Base-by-base conservation (phyloP, 2,329 filamentous ascomycete genomes). In the Lasiodiplodia theobromae region DNA sequence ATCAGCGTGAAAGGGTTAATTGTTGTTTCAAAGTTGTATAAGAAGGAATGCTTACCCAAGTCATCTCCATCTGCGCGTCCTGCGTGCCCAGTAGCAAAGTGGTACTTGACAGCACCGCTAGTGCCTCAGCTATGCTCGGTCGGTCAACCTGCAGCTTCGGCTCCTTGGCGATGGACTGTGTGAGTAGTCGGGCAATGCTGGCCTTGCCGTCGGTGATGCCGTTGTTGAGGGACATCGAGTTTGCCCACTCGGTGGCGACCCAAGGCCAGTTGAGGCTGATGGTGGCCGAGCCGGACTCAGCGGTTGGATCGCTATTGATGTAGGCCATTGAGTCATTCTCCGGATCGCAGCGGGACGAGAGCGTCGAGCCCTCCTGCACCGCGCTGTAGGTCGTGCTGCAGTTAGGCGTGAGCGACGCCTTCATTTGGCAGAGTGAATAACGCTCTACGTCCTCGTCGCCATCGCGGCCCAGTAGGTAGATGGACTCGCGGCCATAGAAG, bases 81-180 rank as follows among this genome's bases (percentile, higher is more conserved):
- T 86, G 78, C 2, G 88, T 80, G 10, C 87, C 84, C 53, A 89
- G 82, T 10, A 94, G 83, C 0, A 94, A 77, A 0, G 91, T 92
- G 44, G 87, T 89, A 4, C 88, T 87, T 0, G 87, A 86, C 73
- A 94, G 84, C 0, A 93, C 91, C 0, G 92, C 91, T 0, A 96
- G 76, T 0, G 90, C 89, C 77, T 96, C 92, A 0, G 88, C 89
- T n/a, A 92, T 83, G 2, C 89, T 92, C 0, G 92, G 92, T 0
- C 90, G 77, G 0, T 78, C 74, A 0, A 82, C 77, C 40, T 85
- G 81, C 0, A 92, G 82, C 10, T 78, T 71, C 1, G 76, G 72
- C 2, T 78, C 57, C 0, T 76, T 75, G 1, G 83, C 70, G 21
- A 84, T 80, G 51, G 84, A 72, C 58, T 85, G 80, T 11, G 78